phyloP scores from a whole-genome alignment of 1,284 basidiomycete species.

The Flammula alnicola region DNA sequence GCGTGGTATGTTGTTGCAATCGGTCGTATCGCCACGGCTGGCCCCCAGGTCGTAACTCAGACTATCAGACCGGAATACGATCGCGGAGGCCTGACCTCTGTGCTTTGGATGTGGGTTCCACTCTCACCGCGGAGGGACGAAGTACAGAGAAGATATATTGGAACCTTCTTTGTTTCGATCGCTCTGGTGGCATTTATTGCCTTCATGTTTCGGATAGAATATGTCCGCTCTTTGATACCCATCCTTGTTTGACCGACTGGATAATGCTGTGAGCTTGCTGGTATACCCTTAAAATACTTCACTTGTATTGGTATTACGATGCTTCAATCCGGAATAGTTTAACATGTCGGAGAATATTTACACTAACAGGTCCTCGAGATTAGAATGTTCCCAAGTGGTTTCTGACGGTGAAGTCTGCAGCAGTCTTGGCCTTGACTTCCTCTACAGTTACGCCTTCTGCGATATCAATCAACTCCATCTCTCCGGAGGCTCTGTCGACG shows the following conservation, averaged over 20 bases:
- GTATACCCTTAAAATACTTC: too few species aligned
- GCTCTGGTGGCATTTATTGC: too few species aligned
- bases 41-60: too few species aligned
- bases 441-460: conserved; percentile 84
- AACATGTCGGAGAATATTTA: too few species aligned
- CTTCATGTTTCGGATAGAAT: too few species aligned
- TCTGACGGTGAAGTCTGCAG: conserved; percentile 72
- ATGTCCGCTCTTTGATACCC: too few species aligned
- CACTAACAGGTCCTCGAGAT: too few species aligned
- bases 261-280: too few species aligned
- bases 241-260: too few species aligned
- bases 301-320: neutral
- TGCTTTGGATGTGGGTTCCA: conserved; percentile 53
- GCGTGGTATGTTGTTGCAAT: conserved; percentile 67
- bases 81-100: conserved; percentile 40
- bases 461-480: conserved; percentile 80
- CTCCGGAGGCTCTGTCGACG: conserved; percentile 78
- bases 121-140: neutral
- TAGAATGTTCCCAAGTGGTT: conserved; percentile 43
- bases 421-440: conserved; percentile 87
- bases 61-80: conserved; percentile 29
- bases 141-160: too few species aligned
- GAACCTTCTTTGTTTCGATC: too few species aligned
- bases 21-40: conserved; percentile 43
- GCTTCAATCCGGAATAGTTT: neutral